Evolutionary conservation across 257 asterid species (phyloP).

Genomic region (Prunella vulgaris): DNA sequence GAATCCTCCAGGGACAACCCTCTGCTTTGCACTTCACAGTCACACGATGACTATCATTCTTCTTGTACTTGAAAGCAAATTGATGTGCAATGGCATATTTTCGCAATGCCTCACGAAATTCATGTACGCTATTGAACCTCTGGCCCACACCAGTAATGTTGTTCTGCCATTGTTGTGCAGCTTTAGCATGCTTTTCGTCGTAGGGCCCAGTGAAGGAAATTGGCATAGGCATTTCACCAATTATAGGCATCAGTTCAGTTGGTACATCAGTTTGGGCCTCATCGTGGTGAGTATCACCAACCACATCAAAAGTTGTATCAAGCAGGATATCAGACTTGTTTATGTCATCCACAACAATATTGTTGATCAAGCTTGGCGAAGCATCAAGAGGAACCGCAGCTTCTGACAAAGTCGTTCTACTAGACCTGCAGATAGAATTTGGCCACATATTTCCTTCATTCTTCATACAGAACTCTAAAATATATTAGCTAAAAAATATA

Average conservation of each 20-base stretch:
- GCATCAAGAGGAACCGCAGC: slow-evolving; percentile 52
- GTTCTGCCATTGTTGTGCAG: slow-evolving; percentile 87
- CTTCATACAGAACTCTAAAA: slow-evolving; percentile 12
- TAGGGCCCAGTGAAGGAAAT: slow-evolving; percentile 38
- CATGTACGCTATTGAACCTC: slow-evolving; percentile 89
- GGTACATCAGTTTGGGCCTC: slow-evolving; percentile 41
- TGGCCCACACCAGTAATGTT: slow-evolving; percentile 95
- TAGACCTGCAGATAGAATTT: slow-evolving; percentile 62
- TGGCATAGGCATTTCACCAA: slow-evolving; percentile 51
- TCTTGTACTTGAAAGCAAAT: slow-evolving; percentile 92
- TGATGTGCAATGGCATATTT: slow-evolving; percentile 91
- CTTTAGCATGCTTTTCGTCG: slow-evolving; percentile 69
- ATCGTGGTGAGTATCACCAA: slow-evolving; percentile 61
- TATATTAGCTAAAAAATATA: slow-evolving; percentile 24
- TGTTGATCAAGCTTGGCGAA: slow-evolving; percentile 48
- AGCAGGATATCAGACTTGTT: slow-evolving; percentile 52
- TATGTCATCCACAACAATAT: slow-evolving; percentile 60
- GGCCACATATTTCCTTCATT: slow-evolving; percentile 24
- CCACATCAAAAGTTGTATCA: slow-evolving; percentile 67
- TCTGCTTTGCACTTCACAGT: slow-evolving; percentile 97
- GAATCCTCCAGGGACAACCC: slow-evolving; percentile 97
- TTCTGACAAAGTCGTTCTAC: slow-evolving; percentile 90
- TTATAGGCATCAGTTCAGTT: slow-evolving; percentile 39
- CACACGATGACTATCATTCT: slow-evolving; percentile 96
- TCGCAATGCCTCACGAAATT: slow-evolving; percentile 91